phyloP scores from a whole-genome alignment of 768 basidiomycete genomes.

The Trametes cingulata region DNA sequence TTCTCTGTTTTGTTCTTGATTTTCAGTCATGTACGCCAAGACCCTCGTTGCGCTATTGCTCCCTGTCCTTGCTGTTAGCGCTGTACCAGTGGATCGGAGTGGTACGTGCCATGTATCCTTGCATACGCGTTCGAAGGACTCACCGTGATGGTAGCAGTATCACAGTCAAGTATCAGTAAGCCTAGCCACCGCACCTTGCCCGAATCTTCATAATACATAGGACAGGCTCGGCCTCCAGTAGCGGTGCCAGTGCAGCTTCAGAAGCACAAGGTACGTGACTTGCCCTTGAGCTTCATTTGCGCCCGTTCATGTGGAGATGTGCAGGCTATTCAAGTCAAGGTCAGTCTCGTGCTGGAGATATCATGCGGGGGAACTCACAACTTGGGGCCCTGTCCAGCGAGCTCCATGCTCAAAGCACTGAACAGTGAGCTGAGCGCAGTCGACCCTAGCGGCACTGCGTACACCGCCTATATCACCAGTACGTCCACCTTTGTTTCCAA shows the following conservation, averaged over 20 bases:
- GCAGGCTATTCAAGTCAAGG: no score
- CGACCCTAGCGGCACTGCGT: neutral
- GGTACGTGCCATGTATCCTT: neutral
- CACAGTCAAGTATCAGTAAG: no score
- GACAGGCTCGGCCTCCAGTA: no score
- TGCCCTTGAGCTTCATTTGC: no score
- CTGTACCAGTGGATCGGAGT: neutral
- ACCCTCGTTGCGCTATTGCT: neutral
- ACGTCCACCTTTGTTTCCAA: neutral
- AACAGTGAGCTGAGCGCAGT: neutral
- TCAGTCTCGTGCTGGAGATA: no score
- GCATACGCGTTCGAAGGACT: no score
- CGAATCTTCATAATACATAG: no score
- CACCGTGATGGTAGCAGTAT: no score
- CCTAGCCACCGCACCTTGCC: no score
- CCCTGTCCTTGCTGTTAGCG: neutral
- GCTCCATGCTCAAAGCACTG: neutral
- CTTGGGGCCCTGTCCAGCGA: neutral
- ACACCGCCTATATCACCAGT: constrained; percentile 3
- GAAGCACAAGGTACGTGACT: no score
- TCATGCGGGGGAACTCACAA: neutral
- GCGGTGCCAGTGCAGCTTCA: no score
- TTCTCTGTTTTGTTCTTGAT: neutral
- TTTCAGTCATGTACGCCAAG: neutral
- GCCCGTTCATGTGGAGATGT: no score